phyloP scores from a whole-genome alignment of 2,329 filamentous ascomycete species.

The Pestalotiopsis sp. region DNA sequence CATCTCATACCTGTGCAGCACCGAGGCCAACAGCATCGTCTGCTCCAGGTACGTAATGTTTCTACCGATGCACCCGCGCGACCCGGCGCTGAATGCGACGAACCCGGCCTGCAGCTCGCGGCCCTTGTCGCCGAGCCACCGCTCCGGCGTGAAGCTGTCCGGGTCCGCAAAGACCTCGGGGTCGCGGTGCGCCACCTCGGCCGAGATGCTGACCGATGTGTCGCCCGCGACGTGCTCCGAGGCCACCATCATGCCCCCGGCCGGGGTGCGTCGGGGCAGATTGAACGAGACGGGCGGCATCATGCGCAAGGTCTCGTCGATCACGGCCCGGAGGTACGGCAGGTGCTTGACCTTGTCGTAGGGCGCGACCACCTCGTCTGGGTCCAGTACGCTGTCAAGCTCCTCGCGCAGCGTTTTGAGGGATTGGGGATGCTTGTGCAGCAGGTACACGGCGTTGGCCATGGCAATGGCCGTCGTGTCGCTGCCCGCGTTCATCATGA shows the following conservation, averaged over 20 bases:
- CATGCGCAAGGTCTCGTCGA: constrained; percentile 53
- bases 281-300: constrained; percentile 41
- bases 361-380: constrained; percentile 45
- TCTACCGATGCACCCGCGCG: constrained; percentile 28
- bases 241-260: constrained; percentile 44
- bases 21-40: constrained; percentile 42
- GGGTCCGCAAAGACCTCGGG: constrained; percentile 38
- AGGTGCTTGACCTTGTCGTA: constrained; percentile 55
- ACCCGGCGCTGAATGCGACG: constrained; percentile 37
- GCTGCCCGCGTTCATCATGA: constrained; percentile 55
- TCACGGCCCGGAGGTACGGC: constrained; percentile 53
- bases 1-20: constrained; percentile 47
- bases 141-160: constrained; percentile 41
- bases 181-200: constrained; percentile 42
- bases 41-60: constrained; percentile 48
- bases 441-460: constrained; percentile 53
- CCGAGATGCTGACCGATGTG: constrained; percentile 46
- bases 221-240: constrained; percentile 48
- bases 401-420: constrained; percentile 46
- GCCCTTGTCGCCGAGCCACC: constrained; percentile 43
- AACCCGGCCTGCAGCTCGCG: constrained; percentile 41
- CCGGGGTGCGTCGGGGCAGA: constrained; percentile 46
- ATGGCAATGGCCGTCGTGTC: constrained; percentile 54
- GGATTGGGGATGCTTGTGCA: constrained; percentile 48
- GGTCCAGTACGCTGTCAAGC: constrained; percentile 45